Evolutionary conservation across 495 filamentous ascomycete genomes (phyloP), one percentile per base, ranked within the genome.

Genomic region (Arthonia radiata): DNA sequence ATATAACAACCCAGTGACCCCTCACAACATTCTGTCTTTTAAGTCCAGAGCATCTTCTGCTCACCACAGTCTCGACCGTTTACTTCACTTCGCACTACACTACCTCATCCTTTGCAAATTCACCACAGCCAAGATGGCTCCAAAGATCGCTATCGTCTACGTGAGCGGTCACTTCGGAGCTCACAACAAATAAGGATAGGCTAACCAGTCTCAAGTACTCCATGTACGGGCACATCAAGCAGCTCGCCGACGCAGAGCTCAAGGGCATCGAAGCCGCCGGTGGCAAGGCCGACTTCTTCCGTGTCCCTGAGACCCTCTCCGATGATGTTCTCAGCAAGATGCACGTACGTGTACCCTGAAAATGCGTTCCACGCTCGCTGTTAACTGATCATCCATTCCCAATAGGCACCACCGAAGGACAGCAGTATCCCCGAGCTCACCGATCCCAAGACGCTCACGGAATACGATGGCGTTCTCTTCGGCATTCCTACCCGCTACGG

Each of bases 401-500:
- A 39, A 32, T 41, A 5, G 64, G 72, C 42, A 68, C 79, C 13
- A 43, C 55, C 4, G 55, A 33, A 39, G 25, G 31, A 42, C 21
- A 39, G 39, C 26, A 15, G 28, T 24, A 23, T 13, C 15, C 16
- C 11, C 13, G 18, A 11, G 16, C 4, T 5, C 7, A 7, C 23
- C 31, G 22, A 22, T 21, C 24, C 3, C 19, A 12, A 24, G 19
- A 4, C 7, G 7, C 66, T 93, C n/a, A 57, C 65, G 34, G 31
- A 63, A 30, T 93, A 86, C 55, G 81, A 94, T 44, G 86, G 58
- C 44, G 70, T 99, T 52, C 70, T 99, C 19, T 63, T 99, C 35
- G 89, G 89, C 39, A 81, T 99, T 50, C 86, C 86, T 17, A 99
- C 86, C n/a, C 71, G 86, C 31, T 99, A 76, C 56, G 86, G 86